A percentile compares a stretch with the other conserved stretches of the same genome.
Conservation (phyloP, 805 yeast species). For the Schwanniomyces sp. region DNA sequence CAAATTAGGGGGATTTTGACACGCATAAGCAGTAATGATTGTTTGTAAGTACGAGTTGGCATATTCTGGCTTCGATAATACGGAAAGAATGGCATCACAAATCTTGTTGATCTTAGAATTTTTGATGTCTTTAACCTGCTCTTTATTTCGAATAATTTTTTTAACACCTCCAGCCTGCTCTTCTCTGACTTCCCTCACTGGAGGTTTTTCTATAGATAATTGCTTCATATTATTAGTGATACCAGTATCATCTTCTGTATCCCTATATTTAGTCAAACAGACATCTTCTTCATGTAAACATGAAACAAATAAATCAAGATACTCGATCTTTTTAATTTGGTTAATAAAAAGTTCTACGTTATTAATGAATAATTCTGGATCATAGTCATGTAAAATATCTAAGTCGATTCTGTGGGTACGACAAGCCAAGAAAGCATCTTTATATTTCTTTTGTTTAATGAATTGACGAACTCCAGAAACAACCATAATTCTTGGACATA, state of each 20-base stretch:
- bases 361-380: conserved; percentile 63
- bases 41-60: conserved; percentile 66
- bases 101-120: conserved; percentile 70
- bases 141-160: conserved; percentile 41
- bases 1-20: conserved; percentile 85
- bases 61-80: conserved; percentile 52
- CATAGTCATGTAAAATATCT: conserved; percentile 86
- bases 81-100: conserved; percentile 66
- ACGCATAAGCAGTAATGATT: conserved; percentile 86
- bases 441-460: conserved; percentile 58
- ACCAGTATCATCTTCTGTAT: conserved; percentile 47
- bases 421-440: conserved; percentile 78
- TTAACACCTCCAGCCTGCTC: conserved; percentile 10
- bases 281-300: conserved; percentile 87
- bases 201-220: conserved; percentile 20
- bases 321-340: conserved; percentile 70
- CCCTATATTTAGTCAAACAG: conserved; percentile 74
- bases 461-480: conserved; percentile 74
- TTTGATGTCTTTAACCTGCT: conserved; percentile 32
- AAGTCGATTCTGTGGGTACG: conserved; percentile 89
- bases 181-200: conserved; percentile 14
- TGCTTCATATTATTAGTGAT: conserved; percentile 7
- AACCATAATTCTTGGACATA: conserved; percentile 90
- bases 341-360: conserved; percentile 67
- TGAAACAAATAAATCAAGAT: conserved; percentile 83